A percentile compares a stretch with the other conserved stretches of the same genome.
These are phyloP conservation scores for Annulohypoxylon nitens DNA, from an alignment of 495 filamentous ascomycete genomes.

Conservation along the genomic window DNA sequence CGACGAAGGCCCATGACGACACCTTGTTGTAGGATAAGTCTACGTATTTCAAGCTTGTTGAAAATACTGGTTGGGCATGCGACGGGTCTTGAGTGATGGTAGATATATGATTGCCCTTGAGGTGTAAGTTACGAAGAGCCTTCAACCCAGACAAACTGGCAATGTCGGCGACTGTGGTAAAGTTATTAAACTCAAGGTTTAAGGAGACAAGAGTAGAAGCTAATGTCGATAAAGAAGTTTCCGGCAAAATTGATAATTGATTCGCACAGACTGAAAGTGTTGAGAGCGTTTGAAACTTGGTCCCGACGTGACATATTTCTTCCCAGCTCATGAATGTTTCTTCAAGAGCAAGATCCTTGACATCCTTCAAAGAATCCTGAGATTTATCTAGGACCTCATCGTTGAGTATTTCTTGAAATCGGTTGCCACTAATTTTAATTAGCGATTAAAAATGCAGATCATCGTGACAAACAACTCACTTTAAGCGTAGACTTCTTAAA, in stretches of 20 bases:
- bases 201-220: slow-evolving; percentile 65
- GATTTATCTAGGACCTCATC: slow-evolving; percentile 53
- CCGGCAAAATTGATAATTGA: slow-evolving; percentile 58
- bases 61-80: slow-evolving; percentile 44
- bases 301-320: slow-evolving; percentile 66
- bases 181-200: slow-evolving; percentile 80
- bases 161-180: slow-evolving; percentile 71
- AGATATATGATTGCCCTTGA: slow-evolving; percentile 69
- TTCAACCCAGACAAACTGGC: slow-evolving; percentile 68
- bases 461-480: slow-evolving; percentile 63
- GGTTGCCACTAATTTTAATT: slow-evolving; percentile 73
- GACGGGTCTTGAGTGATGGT: slow-evolving; percentile 45
- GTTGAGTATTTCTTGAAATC: slow-evolving; percentile 66
- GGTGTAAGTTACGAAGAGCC: slow-evolving; percentile 71
- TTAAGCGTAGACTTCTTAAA: slow-evolving; percentile 75
- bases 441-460: slow-evolving; percentile 8
- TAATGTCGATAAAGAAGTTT: slow-evolving; percentile 62
- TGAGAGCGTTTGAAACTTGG: slow-evolving; percentile 71
- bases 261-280: slow-evolving; percentile 67
- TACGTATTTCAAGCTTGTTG: slow-evolving; percentile 68
- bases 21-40: slow-evolving; percentile 87
- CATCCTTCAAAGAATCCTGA: slow-evolving; percentile 61
- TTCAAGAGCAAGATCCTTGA: slow-evolving; percentile 79
- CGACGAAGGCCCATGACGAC: slow-evolving; percentile 76
- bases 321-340: slow-evolving; percentile 80